These are phyloP conservation scores for Oryza brachyantha DNA, from an alignment of 176 grass and related monocot genomes.

Conservation along the genomic window DNA sequence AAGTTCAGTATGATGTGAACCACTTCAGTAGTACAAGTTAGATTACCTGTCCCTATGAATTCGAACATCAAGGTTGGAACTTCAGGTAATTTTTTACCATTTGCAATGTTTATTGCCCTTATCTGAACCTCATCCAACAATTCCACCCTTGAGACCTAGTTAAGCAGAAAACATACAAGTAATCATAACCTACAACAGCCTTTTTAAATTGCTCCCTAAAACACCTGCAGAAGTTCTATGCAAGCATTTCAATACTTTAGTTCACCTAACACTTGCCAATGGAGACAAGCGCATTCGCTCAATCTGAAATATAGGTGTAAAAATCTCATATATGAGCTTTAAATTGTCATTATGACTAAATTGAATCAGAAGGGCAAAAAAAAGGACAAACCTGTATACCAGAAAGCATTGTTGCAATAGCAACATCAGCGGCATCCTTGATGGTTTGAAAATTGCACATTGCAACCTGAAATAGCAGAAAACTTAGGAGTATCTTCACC, in stretches of 20 bases:
- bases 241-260: slow-evolving; percentile 1
- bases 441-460: slow-evolving; percentile 97
- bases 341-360: slow-evolving; percentile 10
- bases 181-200: slow-evolving; percentile 8
- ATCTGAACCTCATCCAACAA: slow-evolving; percentile 98
- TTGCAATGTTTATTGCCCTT: slow-evolving; percentile 89
- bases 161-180: slow-evolving; percentile 28
- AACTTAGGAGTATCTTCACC: slow-evolving; percentile 19
- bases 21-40: neutral
- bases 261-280: neutral
- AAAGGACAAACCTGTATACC: slow-evolving; percentile 85
- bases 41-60: slow-evolving; percentile 93
- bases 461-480: slow-evolving; percentile 63
- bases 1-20: no score
- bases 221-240: slow-evolving; percentile 13
- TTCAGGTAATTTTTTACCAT: slow-evolving; percentile 89
- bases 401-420: slow-evolving; percentile 97
- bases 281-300: slow-evolving; percentile 1
- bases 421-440: slow-evolving; percentile 97
- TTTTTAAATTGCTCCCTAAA: neutral
- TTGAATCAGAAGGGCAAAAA: neutral
- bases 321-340: neutral
- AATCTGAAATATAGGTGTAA: slow-evolving; percentile 6
- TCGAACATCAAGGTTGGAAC: slow-evolving; percentile 97
- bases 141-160: slow-evolving; percentile 91